Percentiles rank a stretch among this genome's conserved stretches.
These are phyloP conservation scores for Calonectria henricotiae DNA, from an alignment of 2,329 filamentous ascomycete species.

Conservation along the genomic window DNA sequence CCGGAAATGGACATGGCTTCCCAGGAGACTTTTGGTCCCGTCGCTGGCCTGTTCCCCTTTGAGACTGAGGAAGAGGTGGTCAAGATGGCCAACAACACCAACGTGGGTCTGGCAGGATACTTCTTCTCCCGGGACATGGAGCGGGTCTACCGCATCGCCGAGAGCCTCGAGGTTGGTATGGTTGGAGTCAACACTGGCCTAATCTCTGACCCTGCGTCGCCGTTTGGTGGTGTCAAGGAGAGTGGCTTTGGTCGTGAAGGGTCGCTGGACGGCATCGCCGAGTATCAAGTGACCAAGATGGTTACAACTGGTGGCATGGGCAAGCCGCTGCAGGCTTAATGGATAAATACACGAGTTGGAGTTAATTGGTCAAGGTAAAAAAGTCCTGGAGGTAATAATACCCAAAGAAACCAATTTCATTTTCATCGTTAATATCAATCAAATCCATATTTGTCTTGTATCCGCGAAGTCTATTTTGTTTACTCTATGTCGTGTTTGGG, in stretches of 20 bases:
- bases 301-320: conserved; percentile 70
- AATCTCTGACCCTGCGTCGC: conserved; percentile 72
- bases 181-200: conserved; percentile 86
- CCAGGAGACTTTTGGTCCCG: conserved; percentile 97
- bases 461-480: not conserved
- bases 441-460: no score
- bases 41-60: conserved; percentile 92
- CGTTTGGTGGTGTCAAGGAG: conserved; percentile 87
- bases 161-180: conserved; percentile 88
- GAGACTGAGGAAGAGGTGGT: conserved; percentile 92
- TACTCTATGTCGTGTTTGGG: no score
- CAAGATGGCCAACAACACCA: conserved; percentile 82
- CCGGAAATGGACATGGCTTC: conserved; percentile 85
- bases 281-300: conserved; percentile 84
- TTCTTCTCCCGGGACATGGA: conserved; percentile 84
- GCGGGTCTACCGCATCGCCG: conserved; percentile 75
- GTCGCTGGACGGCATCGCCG: conserved; percentile 82
- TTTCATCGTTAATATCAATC: no score
- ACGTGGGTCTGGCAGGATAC: conserved; percentile 94
- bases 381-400: conserved; percentile 10
- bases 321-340: conserved; percentile 65
- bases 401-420: not conserved
- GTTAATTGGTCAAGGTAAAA: not conserved
- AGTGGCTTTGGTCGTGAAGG: conserved; percentile 87
- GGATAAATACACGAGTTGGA: not conserved